phyloP scores from a whole-genome alignment of 805 yeast genomes.

The Saccharomycopsis capsularis region DNA sequence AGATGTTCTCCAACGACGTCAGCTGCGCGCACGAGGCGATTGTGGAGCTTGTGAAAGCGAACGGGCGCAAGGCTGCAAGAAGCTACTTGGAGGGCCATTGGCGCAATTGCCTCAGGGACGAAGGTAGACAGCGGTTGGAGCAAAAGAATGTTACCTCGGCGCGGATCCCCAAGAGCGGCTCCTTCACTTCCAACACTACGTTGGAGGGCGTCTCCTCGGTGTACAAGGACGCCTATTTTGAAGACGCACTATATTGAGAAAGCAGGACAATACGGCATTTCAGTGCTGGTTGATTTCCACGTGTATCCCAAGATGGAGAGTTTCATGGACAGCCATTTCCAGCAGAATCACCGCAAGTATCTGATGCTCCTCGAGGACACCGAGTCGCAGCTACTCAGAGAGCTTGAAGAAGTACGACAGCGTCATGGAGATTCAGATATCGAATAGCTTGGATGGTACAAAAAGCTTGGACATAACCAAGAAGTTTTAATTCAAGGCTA shows the following conservation, averaged over 20 bases:
- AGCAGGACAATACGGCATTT: constrained; percentile 58
- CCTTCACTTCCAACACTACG: constrained; percentile 50
- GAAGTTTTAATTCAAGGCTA: constrained; percentile 59
- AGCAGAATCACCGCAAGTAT: constrained; percentile 45
- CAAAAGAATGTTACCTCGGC: constrained; percentile 64
- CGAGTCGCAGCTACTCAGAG: constrained; percentile 37
- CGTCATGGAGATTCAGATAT: constrained; percentile 74
- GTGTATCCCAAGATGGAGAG: constrained; percentile 94
- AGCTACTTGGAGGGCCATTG: constrained; percentile 57
- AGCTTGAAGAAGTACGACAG: constrained; percentile 57
- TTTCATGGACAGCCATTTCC: constrained; percentile 41
- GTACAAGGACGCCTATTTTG: constrained; percentile 54
- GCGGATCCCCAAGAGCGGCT: constrained; percentile 70
- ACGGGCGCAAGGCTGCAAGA: constrained; percentile 50
- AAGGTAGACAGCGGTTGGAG: constrained; percentile 75
- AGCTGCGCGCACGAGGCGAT: constrained; percentile 70
- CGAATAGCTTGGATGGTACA: constrained; percentile 73
- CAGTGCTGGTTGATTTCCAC: constrained; percentile 78
- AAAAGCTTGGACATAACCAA: constrained; percentile 46
- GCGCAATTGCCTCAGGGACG: constrained; percentile 49
- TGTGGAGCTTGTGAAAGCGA: constrained; percentile 36
- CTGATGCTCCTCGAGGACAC: constrained; percentile 59
- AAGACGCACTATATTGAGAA: constrained; percentile 44
- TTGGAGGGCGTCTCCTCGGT: constrained; percentile 49
- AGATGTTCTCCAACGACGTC: constrained; percentile 51